Base-by-base conservation (phyloP, 495 filamentous ascomycete genomes). In the Penicillium roqueforti region DNA sequence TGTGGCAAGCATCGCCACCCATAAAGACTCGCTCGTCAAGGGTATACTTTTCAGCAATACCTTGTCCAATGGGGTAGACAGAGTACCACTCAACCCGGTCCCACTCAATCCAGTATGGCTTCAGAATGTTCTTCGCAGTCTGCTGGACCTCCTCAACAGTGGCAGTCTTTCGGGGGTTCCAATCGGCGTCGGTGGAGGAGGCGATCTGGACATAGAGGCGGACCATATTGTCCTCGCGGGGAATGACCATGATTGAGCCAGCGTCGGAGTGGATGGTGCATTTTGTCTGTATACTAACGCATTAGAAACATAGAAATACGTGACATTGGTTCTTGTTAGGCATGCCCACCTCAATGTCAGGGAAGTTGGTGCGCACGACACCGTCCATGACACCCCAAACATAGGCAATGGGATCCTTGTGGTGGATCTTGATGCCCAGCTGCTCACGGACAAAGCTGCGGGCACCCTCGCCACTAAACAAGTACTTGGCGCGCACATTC, bases 371-470 rank as follows among this genome's bases (percentile, higher is more conserved):
- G 26, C 73, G 76, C 16, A 89, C 85, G 51, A 87, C 85, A 54
- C 89, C 77, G 56, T 96, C 91, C 84, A 95, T 87, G 42, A 95
- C 90, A 68, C 91, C 91, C 86, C 86, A 89, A 22, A 88, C 80
- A 49, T 83, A 76, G 23, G 78, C 73, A 46, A 86, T 83, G 16
- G 81, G 83, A 56, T 85, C 82, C 68, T 83, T 84, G 68, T 85
- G 79, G 43, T 67, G 76, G 47, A 86, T 80, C 61, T 78, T 65
- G 44, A 86, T 78, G 16, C 74, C 78, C 20, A 86, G 69, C 59
- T 83, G 70, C 47, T 85, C 76, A 42, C 83, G 68, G 37, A 86
- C 75, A 55, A 83, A 83, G 63, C 81, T 84, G 49, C 77, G 77
- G n/a, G 83, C 81, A 47, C 83, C 83, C 64, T 85, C 83, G 20